phyloP scores from a whole-genome alignment of 129 eudicot genomes.

The Chrysanthemum seticuspe region DNA sequence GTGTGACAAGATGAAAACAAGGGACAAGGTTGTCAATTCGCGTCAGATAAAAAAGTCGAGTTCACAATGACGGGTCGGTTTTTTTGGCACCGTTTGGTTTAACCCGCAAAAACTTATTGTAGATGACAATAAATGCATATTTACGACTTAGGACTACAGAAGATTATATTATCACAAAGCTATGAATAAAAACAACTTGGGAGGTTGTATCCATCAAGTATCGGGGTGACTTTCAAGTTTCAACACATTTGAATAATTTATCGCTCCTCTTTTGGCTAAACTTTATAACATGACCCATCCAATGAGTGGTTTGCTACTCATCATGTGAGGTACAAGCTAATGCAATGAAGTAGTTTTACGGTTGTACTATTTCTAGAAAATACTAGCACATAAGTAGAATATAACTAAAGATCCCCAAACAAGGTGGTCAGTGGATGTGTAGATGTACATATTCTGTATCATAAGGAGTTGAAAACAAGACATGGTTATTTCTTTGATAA shows the following conservation, averaged over 20 bases:
- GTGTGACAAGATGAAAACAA: background rate
- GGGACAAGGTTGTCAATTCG: background rate
- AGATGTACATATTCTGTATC: background rate
- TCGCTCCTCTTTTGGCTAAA: background rate
- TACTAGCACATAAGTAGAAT: background rate
- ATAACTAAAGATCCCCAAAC: background rate
- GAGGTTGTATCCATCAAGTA: background rate
- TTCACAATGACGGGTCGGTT: background rate
- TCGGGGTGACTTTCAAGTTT: background rate
- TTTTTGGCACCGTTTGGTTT: no score
- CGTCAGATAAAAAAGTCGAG: background rate
- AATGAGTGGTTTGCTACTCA: slow-evolving; percentile 1
- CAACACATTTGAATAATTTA: background rate
- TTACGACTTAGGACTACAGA: background rate
- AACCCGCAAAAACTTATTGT: no score
- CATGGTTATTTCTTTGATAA: background rate
- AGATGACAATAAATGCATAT: no score
- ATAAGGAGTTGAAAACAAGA: background rate
- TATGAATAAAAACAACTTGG: background rate
- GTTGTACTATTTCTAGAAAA: background rate
- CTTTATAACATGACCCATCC: background rate
- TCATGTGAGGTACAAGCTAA: background rate
- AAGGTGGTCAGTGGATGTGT: background rate
- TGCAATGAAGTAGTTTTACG: background rate
- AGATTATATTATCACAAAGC: background rate